Evolutionary conservation across 192 early-diverging fungal genomes (phyloP), one percentile per base, ranked within the genome.

Genomic region (Coemansia sp.): DNA sequence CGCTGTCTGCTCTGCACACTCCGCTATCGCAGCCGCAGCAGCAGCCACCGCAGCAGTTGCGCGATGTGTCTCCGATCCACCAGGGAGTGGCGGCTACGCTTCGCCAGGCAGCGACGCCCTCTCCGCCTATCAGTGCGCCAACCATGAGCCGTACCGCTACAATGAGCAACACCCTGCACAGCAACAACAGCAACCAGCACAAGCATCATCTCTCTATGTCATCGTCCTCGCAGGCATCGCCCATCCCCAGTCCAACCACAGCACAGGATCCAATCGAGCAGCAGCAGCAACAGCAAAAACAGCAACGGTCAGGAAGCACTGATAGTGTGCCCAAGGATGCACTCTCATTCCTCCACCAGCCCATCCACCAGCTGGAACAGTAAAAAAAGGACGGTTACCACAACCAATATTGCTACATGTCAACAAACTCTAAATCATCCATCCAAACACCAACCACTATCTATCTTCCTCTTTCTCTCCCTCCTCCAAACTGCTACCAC

Each of bases 321-420:
- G 61, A 55, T 60, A 45, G 47, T 8, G 62, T 73, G 53, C 76
- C 76, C 30, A 64, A 61, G 29, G 76, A 79, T 56, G 76, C 76
- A 27, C 64, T 79, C 38, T 79, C 76, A 33, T 79, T 79, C 50
- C 54, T 79, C 60, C 76, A 79, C 67, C 76, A 79, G 61, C 70
- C 70, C 61, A 72, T 79, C 52, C 68, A 79, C 50, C 76, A 73
- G 59, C 55, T 79, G 45, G 70, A 79, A 62, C 72, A 79, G 67
- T 70, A 79, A 50, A 65, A 17, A 36, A 36, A 36, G 7, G 34
- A 47, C 13, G 1, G 14, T n/a, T 22, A 6, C 44, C 44, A 47
- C 8, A 47, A n/a, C n/a, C n/a, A n/a, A n/a, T n/a, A n/a, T n/a
- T 23, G 44, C 44, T 22, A n/a, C 22, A 47, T 47, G 7, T 14